Base-by-base conservation (phyloP, 805 yeast genomes). In the Jamesozyma piceae region DNA sequence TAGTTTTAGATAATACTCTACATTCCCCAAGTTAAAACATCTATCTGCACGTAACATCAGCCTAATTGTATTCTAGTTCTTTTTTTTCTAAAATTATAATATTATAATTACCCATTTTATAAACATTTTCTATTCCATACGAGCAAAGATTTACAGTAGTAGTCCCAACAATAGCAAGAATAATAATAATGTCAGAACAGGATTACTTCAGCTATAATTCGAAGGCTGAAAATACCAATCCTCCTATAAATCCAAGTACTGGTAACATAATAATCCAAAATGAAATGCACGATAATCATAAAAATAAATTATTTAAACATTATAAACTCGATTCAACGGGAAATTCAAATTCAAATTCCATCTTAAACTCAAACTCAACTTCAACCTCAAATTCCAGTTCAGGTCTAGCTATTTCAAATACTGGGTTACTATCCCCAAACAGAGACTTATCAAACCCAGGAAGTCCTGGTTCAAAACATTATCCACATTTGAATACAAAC, bases 151-250 rank as follows among this genome's bases (percentile, higher is more conserved):
- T n/a, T n/a, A n/a, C n/a, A n/a, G n/a, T n/a, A n/a, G n/a, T n/a
- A n/a, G n/a, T n/a, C n/a, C n/a, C n/a, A n/a, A n/a, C n/a, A n/a
- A n/a, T n/a, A n/a, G n/a, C n/a, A 24, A 6, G 13, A 32, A 18
- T 10, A 15, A 5, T 4, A 35, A n/a, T 13, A 5, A 36, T 36
- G 38, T 36, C 38, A 18, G 38, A 36, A 26, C 38, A 36, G 15
- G 38, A 36, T 26, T 36, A 36, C 18, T 36, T 36, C 22, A 36
- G 22, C 10, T 36, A 36, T 20, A 26, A 36, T 26, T 22, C 29
- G 5, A 26, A 36, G n/a, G 14, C 6, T n/a, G 26, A n/a, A 18
- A 19, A 5, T 5, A 11, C 37, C 26, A 15, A n/a, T 11, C 5
- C 11, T 18, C 35, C 11, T 11, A 24, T 8, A 11, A 6, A 6